Conservation (phyloP, 2,329 filamentous ascomycete genomes). For the Hypoxylon sp. region DNA sequence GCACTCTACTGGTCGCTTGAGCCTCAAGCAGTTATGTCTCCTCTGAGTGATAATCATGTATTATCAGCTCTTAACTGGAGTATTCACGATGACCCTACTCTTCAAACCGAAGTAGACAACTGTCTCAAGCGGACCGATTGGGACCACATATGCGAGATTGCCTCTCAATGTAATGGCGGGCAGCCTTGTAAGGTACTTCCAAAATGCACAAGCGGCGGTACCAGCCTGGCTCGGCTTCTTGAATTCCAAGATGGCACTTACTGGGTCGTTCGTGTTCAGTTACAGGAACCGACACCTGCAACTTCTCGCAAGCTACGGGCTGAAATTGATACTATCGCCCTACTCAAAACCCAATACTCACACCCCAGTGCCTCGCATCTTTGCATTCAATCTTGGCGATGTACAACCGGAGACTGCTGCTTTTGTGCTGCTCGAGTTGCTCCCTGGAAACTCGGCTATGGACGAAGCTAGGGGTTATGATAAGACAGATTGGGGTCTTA, state of each 20-base stretch:
- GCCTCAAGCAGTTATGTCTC: not conserved
- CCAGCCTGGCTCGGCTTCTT: not conserved
- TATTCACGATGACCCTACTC: not conserved
- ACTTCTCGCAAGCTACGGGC: not conserved
- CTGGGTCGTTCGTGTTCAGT: not conserved
- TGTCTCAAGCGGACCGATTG: not conserved
- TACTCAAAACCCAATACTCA: not conserved
- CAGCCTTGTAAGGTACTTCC: not conserved
- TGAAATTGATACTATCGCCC: not conserved
- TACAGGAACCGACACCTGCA: not conserved
- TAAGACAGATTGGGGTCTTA: not conserved
- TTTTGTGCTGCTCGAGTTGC: not conserved
- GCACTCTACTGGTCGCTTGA: not conserved
- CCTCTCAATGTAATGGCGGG: not conserved
- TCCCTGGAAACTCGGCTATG: not conserved
- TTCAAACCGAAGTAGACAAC: not conserved
- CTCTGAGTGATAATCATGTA: not conserved
- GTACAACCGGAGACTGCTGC: too few relatives aligned
- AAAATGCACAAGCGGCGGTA: not conserved
- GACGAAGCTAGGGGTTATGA: not conserved
- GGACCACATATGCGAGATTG: not conserved
- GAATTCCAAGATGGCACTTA: not conserved
- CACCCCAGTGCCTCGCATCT: not conserved
- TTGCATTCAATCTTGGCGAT: not conserved
- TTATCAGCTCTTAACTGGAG: not conserved